Evolutionary conservation across 2,329 filamentous ascomycete genomes (phyloP).

Genomic region (Rhytidhysteron rufulum): DNA sequence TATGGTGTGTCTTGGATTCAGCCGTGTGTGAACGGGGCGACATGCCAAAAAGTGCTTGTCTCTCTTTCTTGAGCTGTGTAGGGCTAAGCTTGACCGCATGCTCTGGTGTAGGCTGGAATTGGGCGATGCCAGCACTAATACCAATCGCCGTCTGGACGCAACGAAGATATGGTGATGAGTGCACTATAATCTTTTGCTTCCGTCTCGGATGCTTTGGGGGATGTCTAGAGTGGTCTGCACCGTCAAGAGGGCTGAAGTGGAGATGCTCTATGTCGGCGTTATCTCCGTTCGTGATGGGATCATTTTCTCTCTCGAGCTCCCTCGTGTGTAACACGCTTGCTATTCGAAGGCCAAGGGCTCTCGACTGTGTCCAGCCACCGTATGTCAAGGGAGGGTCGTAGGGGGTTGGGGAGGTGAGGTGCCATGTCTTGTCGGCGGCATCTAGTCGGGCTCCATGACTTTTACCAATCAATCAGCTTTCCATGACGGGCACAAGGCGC

Average conservation of each 20-base stretch:
- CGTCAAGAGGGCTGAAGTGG: slow-evolving; percentile 19
- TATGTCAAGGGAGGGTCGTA: slow-evolving; percentile 96
- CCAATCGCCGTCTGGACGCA: slow-evolving; percentile 90
- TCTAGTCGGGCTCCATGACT: slow-evolving; percentile 93
- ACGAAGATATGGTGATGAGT: slow-evolving; percentile 89
- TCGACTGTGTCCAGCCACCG: slow-evolving; percentile 85
- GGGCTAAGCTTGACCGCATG: slow-evolving; percentile 17
- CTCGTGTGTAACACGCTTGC: slow-evolving; percentile 61
- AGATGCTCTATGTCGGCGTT: slow-evolving; percentile 17
- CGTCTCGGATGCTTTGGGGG: slow-evolving; percentile 41
- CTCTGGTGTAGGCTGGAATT: slow-evolving; percentile 48
- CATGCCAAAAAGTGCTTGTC: slow-evolving; percentile 9
- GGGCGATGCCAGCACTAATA: slow-evolving; percentile 78
- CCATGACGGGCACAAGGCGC: not conserved
- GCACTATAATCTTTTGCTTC: slow-evolving; percentile 75
- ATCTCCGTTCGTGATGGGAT: slow-evolving; percentile 11
- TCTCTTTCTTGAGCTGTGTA: slow-evolving; percentile 13
- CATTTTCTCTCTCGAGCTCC: slow-evolving; percentile 43
- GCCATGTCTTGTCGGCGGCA: slow-evolving; percentile 92
- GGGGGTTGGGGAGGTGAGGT: slow-evolving; percentile 84
- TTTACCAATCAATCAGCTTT: slow-evolving; percentile 12
- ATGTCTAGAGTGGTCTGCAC: slow-evolving; percentile 4
- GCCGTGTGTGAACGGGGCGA: slow-evolving; percentile 3
- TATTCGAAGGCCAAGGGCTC: slow-evolving; percentile 77
- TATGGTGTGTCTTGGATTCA: slow-evolving; percentile 28